Percentiles rank a stretch among this genome's conserved stretches.
phyloP scores from a whole-genome alignment of 164 flowering plant species.

The Chimonanthus praecox region DNA sequence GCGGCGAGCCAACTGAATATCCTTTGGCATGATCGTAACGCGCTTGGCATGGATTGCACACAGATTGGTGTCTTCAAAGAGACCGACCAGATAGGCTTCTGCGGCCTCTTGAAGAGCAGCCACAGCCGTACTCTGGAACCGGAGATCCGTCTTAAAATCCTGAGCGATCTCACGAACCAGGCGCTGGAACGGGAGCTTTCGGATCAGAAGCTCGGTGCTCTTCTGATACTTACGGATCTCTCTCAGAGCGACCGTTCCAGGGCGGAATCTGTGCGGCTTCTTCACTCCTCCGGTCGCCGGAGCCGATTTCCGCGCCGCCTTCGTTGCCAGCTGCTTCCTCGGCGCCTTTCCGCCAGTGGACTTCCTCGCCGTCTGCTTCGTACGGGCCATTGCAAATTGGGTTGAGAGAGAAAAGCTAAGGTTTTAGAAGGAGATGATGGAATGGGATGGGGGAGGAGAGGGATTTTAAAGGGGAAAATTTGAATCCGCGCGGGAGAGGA shows the following conservation, averaged over 20 bases:
- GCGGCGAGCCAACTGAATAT: slow-evolving; percentile 15
- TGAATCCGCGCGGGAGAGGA: not conserved
- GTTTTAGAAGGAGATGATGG: not conserved
- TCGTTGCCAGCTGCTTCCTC: not conserved
- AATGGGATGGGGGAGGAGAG: not conserved
- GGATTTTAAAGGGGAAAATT: not conserved
- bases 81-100: no score
- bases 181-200: no score
- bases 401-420: not conserved
- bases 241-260: no score
- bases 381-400: slow-evolving; percentile 9
- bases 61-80: no score
- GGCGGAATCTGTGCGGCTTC: no score
- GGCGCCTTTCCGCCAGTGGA: no score
- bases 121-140: slow-evolving; percentile 38
- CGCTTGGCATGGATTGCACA: no score
- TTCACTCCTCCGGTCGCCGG: slow-evolving; percentile 19
- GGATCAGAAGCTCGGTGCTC: no score
- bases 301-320: slow-evolving; percentile 29
- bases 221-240: no score
- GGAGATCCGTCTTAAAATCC: slow-evolving; percentile 35
- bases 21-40: no score
- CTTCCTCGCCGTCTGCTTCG: no score
- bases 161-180: slow-evolving; percentile 33
- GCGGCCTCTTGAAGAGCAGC: slow-evolving; percentile 8